phyloP scores from a whole-genome alignment of 2,329 filamentous ascomycete species.

The Pseudogymnoascus sp. region DNA sequence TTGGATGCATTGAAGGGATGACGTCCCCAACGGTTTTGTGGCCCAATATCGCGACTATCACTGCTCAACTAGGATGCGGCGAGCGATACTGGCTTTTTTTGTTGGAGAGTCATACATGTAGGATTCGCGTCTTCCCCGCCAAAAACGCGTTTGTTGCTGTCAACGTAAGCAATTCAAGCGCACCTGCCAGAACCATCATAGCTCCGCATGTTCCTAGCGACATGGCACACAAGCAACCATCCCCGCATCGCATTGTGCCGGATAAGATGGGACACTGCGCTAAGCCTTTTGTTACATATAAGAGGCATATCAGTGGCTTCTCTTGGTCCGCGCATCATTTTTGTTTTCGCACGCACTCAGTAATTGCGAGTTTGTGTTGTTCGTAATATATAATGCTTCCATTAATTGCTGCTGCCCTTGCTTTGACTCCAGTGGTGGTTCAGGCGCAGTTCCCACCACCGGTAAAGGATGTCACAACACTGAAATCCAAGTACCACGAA shows the following conservation, averaged over 20 bases:
- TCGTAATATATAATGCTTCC: neutral
- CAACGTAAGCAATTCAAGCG: neutral
- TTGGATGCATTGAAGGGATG: neutral
- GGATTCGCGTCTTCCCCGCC: neutral
- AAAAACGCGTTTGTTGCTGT: neutral
- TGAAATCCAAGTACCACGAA: slow-evolving; percentile 16
- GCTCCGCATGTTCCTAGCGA: neutral
- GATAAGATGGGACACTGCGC: neutral
- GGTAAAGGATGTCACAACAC: slow-evolving; percentile 11
- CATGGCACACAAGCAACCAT: neutral
- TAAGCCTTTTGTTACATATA: neutral
- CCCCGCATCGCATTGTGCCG: neutral
- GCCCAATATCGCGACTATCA: neutral
- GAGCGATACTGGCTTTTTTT: neutral
- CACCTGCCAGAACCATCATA: slow-evolving; percentile 2
- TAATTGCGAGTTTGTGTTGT: neutral
- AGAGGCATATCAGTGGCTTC: neutral
- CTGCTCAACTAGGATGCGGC: neutral
- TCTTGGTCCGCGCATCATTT: neutral
- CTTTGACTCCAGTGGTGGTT: neutral
- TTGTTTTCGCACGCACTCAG: neutral
- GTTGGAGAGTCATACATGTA: neutral
- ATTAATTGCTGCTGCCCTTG: neutral
- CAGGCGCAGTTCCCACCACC: slow-evolving; percentile 12
- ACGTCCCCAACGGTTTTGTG: neutral